These are phyloP conservation scores for Epichloe sp. DNA, from an alignment of 2,329 filamentous ascomycete genomes.

Conservation along the genomic window DNA sequence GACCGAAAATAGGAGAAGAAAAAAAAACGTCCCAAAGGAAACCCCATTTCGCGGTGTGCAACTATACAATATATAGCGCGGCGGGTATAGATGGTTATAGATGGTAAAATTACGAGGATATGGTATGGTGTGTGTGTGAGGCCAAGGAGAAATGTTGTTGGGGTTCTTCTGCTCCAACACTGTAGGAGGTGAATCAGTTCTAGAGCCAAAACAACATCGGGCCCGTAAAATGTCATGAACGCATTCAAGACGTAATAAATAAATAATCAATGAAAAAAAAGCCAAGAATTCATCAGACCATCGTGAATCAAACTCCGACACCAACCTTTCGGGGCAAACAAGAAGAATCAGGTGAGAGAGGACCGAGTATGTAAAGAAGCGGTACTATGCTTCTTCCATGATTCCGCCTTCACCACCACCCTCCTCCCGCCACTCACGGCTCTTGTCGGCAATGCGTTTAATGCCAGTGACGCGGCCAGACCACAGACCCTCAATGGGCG, in stretches of 20 bases:
- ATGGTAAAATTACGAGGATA: background rate
- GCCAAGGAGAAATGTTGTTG: background rate
- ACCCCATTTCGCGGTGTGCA: background rate
- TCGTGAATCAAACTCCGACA: background rate
- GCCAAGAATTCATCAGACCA: background rate
- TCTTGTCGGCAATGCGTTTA: constrained; percentile 67
- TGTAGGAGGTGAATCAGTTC: background rate
- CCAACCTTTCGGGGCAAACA: background rate
- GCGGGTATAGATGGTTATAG: background rate
- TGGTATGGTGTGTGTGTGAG: background rate
- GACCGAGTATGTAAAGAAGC: background rate
- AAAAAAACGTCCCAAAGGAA: background rate
- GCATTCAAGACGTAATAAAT: constrained; percentile 5
- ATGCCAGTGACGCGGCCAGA: constrained; percentile 71
- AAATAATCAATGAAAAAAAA: background rate
- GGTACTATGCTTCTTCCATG: constrained; percentile 41
- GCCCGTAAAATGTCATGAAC: constrained; percentile 3
- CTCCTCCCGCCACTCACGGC: constrained; percentile 83
- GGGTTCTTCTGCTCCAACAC: background rate
- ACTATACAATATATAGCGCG: background rate
- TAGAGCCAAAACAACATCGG: background rate
- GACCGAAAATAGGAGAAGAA: background rate
- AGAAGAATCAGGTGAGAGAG: background rate
- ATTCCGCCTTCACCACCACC: constrained; percentile 59
- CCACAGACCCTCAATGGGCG: constrained; percentile 81